Conservation (phyloP, 179 eudicot species). For the Heliamphora pulchella region DNA sequence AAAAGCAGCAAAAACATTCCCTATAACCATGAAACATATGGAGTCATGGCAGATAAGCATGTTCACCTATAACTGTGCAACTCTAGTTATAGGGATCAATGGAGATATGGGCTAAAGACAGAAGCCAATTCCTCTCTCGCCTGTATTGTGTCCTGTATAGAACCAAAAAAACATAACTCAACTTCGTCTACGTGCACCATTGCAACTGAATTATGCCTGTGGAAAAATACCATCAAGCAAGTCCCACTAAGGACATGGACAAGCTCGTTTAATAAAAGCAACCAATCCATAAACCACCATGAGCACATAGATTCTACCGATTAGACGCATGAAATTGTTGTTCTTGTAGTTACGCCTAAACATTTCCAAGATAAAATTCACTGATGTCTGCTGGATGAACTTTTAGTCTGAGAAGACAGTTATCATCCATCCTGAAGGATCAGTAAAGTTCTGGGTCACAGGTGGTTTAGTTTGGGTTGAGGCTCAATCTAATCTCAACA, state of each 20-base stretch:
- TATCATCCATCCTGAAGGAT: too few relatives aligned
- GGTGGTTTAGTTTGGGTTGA: neutral
- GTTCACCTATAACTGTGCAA: neutral
- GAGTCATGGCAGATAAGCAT: neutral
- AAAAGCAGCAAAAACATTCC: constrained; percentile 1
- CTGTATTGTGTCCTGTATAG: too few relatives aligned
- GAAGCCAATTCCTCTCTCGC: too few relatives aligned
- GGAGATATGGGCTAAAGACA: too few relatives aligned
- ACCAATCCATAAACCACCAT: neutral
- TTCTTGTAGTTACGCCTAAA: too few relatives aligned
- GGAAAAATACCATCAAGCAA: neutral
- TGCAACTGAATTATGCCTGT: neutral
- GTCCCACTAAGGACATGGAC: too few relatives aligned
- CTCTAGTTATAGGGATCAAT: neutral
- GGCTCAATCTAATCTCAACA: neutral
- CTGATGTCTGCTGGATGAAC: too few relatives aligned
- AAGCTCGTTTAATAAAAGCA: neutral
- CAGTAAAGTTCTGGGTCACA: too few relatives aligned
- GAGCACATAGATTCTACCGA: neutral
- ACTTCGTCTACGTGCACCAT: neutral
- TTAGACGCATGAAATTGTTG: neutral
- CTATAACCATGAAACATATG: neutral
- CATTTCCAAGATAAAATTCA: too few relatives aligned
- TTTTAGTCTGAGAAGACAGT: too few relatives aligned
- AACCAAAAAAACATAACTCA: neutral